Evolutionary conservation across 306 rosid species (phyloP), one percentile per base, ranked within the genome.

Genomic region (Ormosia semicastrata): DNA sequence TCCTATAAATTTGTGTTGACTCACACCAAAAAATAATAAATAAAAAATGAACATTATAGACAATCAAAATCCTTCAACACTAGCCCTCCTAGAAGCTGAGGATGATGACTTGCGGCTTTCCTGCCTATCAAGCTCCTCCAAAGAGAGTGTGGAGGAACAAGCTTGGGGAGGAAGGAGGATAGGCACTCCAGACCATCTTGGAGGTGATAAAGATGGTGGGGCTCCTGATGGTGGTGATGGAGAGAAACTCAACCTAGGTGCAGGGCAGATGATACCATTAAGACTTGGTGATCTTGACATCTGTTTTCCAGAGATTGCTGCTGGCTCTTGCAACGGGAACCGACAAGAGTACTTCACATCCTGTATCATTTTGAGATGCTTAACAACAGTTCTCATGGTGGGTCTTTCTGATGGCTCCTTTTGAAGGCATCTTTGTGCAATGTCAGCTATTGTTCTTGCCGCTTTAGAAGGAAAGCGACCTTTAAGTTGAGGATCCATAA

Each of bases 341-440:
- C 97, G 87, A 49, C 90, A 84, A 0, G 98, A 91, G 82, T 93
- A 85, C 77, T 91, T 96, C 82, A 93, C 39, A 78, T 96, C 98
- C 81, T 93, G 99, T 62, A 96, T 89, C 46, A 71, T 57, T 79
- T 91, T 93, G 77, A 96, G 94, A 81, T 85, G 85, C 81, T 96
- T 89, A 13, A 89, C 97, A 10, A 93, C 94, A 11, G 85, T 89
- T 88, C 99, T 92, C 99, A 96, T 96, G 41, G 98, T 96, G 34
- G 99, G 99, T 73, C 99, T 89, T 32, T 92, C 98, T 0, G 97
- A 91, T 36, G 99, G 97, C 66, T 96, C 99, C 86, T 93, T 96
- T 66, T 91, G 98, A 66, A 96, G 97, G 83, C 99, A 96, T 83
- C 88, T 85, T 76, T 85, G 99, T 6, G 97, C 98, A 81, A 93